Evolutionary conservation across 169 alveolate genomes (phyloP), one percentile per base, ranked within the genome.

Genomic region (Plasmodium falciparum): DNA sequence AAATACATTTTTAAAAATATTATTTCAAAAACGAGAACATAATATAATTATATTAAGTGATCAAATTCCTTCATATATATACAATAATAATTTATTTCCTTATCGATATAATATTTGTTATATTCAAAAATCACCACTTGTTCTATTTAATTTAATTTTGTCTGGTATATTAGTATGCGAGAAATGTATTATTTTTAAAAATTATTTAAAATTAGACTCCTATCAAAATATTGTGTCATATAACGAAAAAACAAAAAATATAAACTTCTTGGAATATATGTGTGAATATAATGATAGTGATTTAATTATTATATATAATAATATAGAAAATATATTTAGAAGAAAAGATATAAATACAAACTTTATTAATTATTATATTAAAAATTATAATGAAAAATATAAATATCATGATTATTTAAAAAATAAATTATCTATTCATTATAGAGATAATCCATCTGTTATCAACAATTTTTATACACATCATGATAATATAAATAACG

Each of bases 111-210:
- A 66, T 52, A 62, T 86, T 15, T 86, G 92, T 45, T 86, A 86
- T 73, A 86, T 86, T 29, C 92, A 86, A 22, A 86, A 86, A 74
- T 86, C 88, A 3, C 92, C 92, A 7, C 45, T 86, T 9, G 17
- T 54, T 24, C 5, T 71, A 22, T 72, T 71, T 52, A 86, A 86
- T 26, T 39, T 86, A 70, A 61, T 86, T 12, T 45, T 61, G 13
- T 58, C 92, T 49, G 92, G 92, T 13, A 86, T 86, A 12, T 54
- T 86, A 56, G 61, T 15, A 26, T 86, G 92, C 20, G 63, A 71
- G 29, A 70, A 86, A 50, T 86, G 92, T 66, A 63, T 86, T 6
- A 86, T 86, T 20, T 86, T 86, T 71, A 86, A 86, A 62, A 86
- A 72, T 61, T 86, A 86, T 62, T 63, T 86, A 86, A 86, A 86